A percentile compares a stretch with the other conserved stretches of the same genome.
Conservation (phyloP, 192 early-diverging fungal species). For the Backusella mclennaniae region DNA sequence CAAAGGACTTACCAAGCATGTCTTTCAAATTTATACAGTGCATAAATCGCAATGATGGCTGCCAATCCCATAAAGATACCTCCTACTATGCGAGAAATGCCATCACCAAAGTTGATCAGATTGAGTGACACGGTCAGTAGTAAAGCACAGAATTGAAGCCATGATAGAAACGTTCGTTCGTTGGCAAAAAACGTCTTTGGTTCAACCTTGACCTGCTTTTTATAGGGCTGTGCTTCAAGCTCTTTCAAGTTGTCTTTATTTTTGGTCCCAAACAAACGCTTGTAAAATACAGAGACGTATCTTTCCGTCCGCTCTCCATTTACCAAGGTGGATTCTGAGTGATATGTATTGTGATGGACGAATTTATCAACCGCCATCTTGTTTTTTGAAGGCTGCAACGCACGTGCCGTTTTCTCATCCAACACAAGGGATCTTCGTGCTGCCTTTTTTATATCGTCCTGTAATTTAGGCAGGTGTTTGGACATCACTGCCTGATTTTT, state of each 20-base stretch:
- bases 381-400: not conserved
- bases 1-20: slow-evolving; percentile 9
- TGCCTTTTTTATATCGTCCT: not conserved
- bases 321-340: too few species aligned
- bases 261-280: not conserved
- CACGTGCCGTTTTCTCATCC: not conserved
- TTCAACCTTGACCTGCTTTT: slow-evolving; percentile 63
- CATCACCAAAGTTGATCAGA: slow-evolving; percentile 73
- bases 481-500: not conserved
- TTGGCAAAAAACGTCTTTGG: slow-evolving; percentile 88
- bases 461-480: not conserved
- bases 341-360: too few species aligned
- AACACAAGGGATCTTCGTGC: not conserved
- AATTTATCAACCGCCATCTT: not conserved
- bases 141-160: slow-evolving; percentile 75
- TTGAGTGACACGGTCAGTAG: slow-evolving; percentile 64
- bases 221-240: not conserved
- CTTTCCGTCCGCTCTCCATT: not conserved
- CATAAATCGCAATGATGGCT: slow-evolving; percentile 8
- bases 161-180: slow-evolving; percentile 81
- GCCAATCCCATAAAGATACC: slow-evolving; percentile 34
- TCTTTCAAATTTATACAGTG: slow-evolving; percentile 21
- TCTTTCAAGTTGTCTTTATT: not conserved
- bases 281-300: not conserved
- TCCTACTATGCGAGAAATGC: slow-evolving; percentile 49